These are phyloP conservation scores for Ophiobolus disseminans DNA, from an alignment of 2,329 filamentous ascomycete genomes.

Conservation along the genomic window DNA sequence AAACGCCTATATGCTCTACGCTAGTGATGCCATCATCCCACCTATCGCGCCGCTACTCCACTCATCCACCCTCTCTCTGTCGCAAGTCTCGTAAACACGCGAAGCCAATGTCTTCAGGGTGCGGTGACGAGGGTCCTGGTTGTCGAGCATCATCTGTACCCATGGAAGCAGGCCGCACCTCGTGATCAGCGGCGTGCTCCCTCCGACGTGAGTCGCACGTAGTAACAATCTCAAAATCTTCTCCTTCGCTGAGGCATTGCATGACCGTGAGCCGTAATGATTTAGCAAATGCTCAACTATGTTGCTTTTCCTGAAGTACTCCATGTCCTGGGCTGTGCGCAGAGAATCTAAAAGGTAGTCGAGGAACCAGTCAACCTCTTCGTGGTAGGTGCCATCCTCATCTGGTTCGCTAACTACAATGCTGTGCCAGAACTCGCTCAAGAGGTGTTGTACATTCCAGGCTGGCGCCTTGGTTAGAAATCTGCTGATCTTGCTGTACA, in stretches of 20 bases:
- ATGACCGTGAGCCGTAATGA: slow-evolving; percentile 71
- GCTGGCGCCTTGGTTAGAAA: slow-evolving; percentile 79
- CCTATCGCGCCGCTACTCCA: slow-evolving; percentile 65
- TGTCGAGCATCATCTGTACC: slow-evolving; percentile 68
- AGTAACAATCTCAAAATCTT: slow-evolving; percentile 70
- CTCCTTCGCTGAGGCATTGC: slow-evolving; percentile 65
- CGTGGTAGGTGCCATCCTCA: slow-evolving; percentile 73
- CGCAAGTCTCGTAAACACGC: slow-evolving; percentile 69
- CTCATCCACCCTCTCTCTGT: slow-evolving; percentile 66
- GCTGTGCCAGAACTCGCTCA: slow-evolving; percentile 69
- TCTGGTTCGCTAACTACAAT: slow-evolving; percentile 77
- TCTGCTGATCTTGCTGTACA: slow-evolving; percentile 86
- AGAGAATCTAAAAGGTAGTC: slow-evolving; percentile 73
- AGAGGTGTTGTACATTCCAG: slow-evolving; percentile 69
- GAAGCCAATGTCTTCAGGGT: slow-evolving; percentile 63
- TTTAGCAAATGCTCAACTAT: slow-evolving; percentile 79
- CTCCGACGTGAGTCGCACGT: slow-evolving; percentile 71
- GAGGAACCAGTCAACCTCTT: slow-evolving; percentile 77
- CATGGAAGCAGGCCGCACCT: slow-evolving; percentile 77
- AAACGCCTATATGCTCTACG: not conserved
- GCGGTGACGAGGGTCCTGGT: slow-evolving; percentile 56
- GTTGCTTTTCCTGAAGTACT: slow-evolving; percentile 64
- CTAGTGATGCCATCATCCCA: slow-evolving; percentile 14
- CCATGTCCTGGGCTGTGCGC: slow-evolving; percentile 65
- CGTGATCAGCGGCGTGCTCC: slow-evolving; percentile 81